Conservation (phyloP, 192 early-diverging fungal species). For the Rhizophagus clarus region DNA sequence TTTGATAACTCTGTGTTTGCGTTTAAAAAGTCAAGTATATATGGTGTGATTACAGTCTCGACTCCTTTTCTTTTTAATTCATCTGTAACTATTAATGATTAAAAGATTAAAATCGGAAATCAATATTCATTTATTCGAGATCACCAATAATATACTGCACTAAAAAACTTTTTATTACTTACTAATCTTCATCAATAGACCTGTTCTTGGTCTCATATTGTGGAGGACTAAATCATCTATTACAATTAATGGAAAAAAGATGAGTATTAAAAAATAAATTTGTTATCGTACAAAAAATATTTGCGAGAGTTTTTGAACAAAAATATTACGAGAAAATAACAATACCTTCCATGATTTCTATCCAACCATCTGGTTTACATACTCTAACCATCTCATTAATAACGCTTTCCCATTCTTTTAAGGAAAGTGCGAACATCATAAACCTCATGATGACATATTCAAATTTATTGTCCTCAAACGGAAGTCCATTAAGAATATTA, state of each 20-base stretch:
- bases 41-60: not conserved
- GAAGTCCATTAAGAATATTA: not conserved
- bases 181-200: too few species aligned
- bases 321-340: too few species aligned
- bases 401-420: not conserved
- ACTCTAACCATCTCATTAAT: constrained; percentile 31
- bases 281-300: too few species aligned
- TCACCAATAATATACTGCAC: too few species aligned
- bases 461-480: not conserved
- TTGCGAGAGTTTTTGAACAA: too few species aligned
- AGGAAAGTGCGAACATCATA: constrained; percentile 21
- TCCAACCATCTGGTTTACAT: constrained; percentile 46
- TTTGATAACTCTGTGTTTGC: not conserved
- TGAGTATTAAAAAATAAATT: too few species aligned
- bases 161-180: too few species aligned
- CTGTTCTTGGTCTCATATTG: too few species aligned
- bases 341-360: constrained; percentile 40
- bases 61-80: not conserved
- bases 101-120: not conserved
- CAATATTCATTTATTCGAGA: not conserved
- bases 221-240: too few species aligned
- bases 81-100: not conserved
- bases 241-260: too few species aligned
- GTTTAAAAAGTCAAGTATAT: not conserved
- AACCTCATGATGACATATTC: not conserved